Conservation (phyloP, 176 grass and related monocot genomes). For the Pontederia crassipes region DNA sequence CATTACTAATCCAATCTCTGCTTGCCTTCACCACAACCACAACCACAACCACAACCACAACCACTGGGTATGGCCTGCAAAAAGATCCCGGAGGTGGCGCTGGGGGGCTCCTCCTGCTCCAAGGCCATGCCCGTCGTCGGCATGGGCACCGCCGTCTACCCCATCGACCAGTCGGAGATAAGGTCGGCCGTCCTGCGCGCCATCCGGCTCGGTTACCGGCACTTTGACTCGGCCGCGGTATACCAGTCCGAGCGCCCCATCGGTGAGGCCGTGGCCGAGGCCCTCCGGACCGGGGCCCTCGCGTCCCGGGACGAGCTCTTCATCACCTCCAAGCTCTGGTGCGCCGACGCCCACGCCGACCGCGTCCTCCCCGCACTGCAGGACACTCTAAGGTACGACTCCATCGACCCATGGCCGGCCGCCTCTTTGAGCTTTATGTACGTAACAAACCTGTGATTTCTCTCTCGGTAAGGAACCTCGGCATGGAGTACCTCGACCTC, state of each 20-base stretch:
- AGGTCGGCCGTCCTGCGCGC: conserved; percentile 32
- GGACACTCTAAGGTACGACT: conserved; percentile 23
- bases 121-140: conserved; percentile 33
- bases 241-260: conserved; percentile 50
- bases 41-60: too few species aligned
- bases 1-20: too few species aligned
- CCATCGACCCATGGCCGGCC: background rate
- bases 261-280: conserved; percentile 38
- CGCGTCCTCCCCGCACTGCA: conserved; percentile 41
- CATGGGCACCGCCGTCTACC: conserved; percentile 55
- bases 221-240: conserved; percentile 53
- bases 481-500: conserved; percentile 49
- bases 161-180: conserved; percentile 20
- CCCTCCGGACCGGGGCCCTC: conserved; percentile 32
- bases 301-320: conserved; percentile 42
- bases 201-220: conserved; percentile 47
- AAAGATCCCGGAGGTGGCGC: conserved; percentile 13
- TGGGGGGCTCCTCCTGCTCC: conserved; percentile 1
- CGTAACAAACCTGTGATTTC: background rate
- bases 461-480: conserved; percentile 25
- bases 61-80: too few species aligned
- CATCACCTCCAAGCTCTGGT: conserved; percentile 78
- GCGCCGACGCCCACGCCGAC: conserved; percentile 36
- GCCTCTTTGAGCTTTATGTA: background rate
- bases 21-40: too few species aligned